Evolutionary conservation across 2,329 filamentous ascomycete species (phyloP), one percentile per base, ranked within the genome.

Genomic region (Didymella glomerata): DNA sequence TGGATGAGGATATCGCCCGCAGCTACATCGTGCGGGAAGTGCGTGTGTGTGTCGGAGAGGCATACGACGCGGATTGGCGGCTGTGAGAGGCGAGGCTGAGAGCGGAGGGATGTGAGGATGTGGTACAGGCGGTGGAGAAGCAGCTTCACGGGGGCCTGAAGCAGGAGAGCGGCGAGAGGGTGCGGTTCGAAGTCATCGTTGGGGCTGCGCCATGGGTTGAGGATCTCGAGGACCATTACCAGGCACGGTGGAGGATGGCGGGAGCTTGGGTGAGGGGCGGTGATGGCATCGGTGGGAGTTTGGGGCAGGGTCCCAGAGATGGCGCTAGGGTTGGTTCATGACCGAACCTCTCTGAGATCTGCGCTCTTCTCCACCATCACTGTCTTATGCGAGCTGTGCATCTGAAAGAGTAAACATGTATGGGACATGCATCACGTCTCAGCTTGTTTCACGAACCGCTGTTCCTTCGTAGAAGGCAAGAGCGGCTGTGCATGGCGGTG

Each of bases 1-100:
- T 97, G 94, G 68, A 98, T 90, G 48, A 98, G 85, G 22, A 97
- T 82, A 75, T 97, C 93, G 55, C 93, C 93, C 10, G 84, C 78
- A 0, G 93, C 92, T 0, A 96, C 82, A n/a, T 82, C 68, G 18
- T 77, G 68, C 8, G 86, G 79, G 10, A 83, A 82, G 41, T 84
- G 82, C 60, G 86, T 87, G 79, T 97, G 94, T 0, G 94, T 97
- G 78, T 97, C 94, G 10, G 92, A 94, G 64, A 97, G 87, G 78
- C 92, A 96, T 63, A 97, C 91, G 25, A 97, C 84, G 60, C 88
- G 88, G 71, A 97, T 86, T 7, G 85, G 79, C 1, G 80, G 81
- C 55, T 80, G 81, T 54, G 86, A 83, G 8, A 88, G 85, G 16
- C 76, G 80, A 0, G 90, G 86, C 11, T 82, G 76, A 2, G 90